Conservation (phyloP, 148 eudicot genomes). For the Chenopodium formosanum region DNA sequence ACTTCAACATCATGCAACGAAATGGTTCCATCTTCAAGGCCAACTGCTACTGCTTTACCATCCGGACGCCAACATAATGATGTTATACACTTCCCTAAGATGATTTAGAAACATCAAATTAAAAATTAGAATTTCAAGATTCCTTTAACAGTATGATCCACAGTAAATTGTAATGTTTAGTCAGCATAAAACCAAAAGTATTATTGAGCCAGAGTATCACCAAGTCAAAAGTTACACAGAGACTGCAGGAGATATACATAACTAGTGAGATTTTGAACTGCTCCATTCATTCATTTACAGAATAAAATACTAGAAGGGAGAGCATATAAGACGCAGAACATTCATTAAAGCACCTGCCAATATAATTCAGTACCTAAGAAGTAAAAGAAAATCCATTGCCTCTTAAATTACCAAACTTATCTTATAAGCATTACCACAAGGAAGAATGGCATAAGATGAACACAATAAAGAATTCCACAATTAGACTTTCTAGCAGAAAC, state of each 20-base stretch:
- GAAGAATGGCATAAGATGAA: not conserved
- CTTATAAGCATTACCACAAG: not conserved
- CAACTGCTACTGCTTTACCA: conserved; percentile 95
- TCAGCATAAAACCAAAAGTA: not conserved
- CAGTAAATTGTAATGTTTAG: not conserved
- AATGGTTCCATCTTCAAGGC: conserved; percentile 94
- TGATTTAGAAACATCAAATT: conserved; percentile 4
- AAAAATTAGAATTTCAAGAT: not conserved
- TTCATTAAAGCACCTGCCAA: not conserved
- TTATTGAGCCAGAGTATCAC: not conserved
- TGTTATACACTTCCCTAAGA: conserved; percentile 72
- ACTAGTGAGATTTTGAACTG: not conserved
- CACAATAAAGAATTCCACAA: too few species aligned
- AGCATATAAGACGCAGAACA: not conserved
- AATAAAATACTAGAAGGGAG: not conserved
- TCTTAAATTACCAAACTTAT: not conserved
- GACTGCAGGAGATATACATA: not conserved
- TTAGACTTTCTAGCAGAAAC: not conserved
- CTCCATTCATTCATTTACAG: not conserved
- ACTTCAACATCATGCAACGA: conserved; percentile 96
- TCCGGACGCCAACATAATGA: conserved; percentile 99
- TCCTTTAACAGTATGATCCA: not conserved
- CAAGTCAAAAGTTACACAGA: not conserved
- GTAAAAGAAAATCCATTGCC: not conserved
- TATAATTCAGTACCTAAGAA: not conserved